phyloP scores from a whole-genome alignment of 1,284 basidiomycete genomes.

The Serendipita sp. region DNA sequence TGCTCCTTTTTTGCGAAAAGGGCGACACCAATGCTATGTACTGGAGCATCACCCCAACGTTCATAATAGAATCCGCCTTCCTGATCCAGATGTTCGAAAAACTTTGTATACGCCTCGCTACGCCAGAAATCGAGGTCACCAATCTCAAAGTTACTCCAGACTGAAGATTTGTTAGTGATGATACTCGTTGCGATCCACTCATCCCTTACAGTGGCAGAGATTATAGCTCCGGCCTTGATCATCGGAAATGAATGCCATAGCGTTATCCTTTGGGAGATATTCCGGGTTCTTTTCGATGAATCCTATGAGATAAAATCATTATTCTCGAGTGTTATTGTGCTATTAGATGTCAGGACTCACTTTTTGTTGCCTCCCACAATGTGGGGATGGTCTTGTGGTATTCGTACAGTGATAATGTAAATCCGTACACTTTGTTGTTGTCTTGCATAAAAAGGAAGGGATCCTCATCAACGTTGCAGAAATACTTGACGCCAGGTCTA shows the following conservation, averaged over 20 bases:
- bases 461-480: slow-evolving; percentile 59
- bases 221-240: slow-evolving; percentile 54
- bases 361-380: slow-evolving; percentile 52
- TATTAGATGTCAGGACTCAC: slow-evolving; percentile 17
- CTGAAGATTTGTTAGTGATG: slow-evolving; percentile 12
- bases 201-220: slow-evolving; percentile 51
- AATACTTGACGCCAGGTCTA: slow-evolving; percentile 56
- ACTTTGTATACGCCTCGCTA: slow-evolving; percentile 32
- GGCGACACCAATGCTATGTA: slow-evolving; percentile 34
- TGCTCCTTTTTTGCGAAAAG: slow-evolving; percentile 29
- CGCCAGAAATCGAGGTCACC: slow-evolving; percentile 32
- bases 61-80: slow-evolving; percentile 38
- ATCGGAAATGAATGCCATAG: slow-evolving; percentile 53
- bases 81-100: slow-evolving; percentile 37
- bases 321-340: not conserved
- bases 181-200: not conserved
- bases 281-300: slow-evolving; percentile 50
- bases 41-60: slow-evolving; percentile 37
- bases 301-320: slow-evolving; percentile 24
- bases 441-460: slow-evolving; percentile 67
- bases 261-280: slow-evolving; percentile 48
- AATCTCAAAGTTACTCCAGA: slow-evolving; percentile 37
- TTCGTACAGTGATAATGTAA: slow-evolving; percentile 67
- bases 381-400: slow-evolving; percentile 60
- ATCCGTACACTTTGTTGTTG: slow-evolving; percentile 57